Evolutionary conservation across 148 eudicot genomes (phyloP).

Genomic region (Heliosperma pusillum): DNA sequence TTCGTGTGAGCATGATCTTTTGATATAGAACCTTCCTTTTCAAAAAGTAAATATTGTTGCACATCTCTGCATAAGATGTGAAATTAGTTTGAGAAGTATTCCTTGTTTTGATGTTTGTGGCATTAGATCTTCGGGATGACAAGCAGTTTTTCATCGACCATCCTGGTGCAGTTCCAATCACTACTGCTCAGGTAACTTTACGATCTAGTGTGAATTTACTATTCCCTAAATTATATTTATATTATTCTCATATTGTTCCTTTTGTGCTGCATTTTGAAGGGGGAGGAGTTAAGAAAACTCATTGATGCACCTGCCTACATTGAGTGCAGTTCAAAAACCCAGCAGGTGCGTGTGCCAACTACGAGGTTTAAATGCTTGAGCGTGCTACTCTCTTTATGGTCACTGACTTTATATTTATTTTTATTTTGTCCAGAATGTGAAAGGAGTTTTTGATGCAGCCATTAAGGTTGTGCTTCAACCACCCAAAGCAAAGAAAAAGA

Average conservation of each 20-base stretch:
- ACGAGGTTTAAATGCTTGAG: not conserved
- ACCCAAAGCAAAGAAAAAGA: slow-evolving; percentile 94
- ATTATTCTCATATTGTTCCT: not conserved
- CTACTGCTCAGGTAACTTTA: slow-evolving; percentile 57
- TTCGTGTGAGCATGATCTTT: not conserved
- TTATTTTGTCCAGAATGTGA: slow-evolving; percentile 56
- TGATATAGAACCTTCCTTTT: not conserved
- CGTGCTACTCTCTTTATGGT: not conserved
- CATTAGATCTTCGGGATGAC: slow-evolving; percentile 83
- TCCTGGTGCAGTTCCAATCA: slow-evolving; percentile 79
- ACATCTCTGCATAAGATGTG: not conserved
- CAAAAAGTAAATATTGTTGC: not conserved
- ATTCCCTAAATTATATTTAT: not conserved
- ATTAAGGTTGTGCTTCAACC: slow-evolving; percentile 96
- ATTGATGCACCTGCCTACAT: slow-evolving; percentile 77
- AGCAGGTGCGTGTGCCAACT: slow-evolving; percentile 40
- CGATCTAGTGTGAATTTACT: not conserved
- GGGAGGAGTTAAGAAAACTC: slow-evolving; percentile 67
- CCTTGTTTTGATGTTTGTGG: slow-evolving; percentile 24
- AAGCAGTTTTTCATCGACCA: slow-evolving; percentile 76
- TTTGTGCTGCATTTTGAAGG: slow-evolving; percentile 33
- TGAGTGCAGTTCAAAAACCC: slow-evolving; percentile 86
- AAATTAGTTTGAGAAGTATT: slow-evolving; percentile 14
- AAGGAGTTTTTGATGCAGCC: slow-evolving; percentile 91
- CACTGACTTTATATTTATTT: not conserved